These are phyloP conservation scores for Porpolomopsis calyptriformis DNA, from an alignment of 768 basidiomycete genomes.

Conservation along the genomic window DNA sequence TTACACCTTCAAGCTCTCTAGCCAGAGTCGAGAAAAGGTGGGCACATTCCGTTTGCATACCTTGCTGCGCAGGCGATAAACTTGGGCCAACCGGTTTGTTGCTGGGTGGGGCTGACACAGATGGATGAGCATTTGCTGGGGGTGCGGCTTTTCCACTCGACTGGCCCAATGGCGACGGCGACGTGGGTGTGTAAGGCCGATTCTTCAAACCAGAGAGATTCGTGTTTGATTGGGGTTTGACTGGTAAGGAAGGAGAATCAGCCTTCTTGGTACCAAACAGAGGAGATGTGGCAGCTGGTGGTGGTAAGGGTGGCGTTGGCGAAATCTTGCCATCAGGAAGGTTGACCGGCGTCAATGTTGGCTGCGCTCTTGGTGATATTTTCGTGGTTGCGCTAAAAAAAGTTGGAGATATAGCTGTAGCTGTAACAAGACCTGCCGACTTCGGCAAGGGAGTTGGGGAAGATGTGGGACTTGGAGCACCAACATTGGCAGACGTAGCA, in stretches of 20 bases:
- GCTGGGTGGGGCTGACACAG: conserved; percentile 8
- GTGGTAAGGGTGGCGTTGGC: neutral
- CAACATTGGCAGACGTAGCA: conserved; percentile 8
- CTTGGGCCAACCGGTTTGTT: neutral
- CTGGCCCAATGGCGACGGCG: neutral
- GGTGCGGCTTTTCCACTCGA: neutral
- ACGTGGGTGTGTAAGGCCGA: neutral
- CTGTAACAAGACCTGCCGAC: neutral
- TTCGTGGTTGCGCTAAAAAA: conserved; percentile 3
- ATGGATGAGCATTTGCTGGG: neutral
- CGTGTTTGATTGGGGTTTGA: neutral
- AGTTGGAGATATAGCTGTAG: neutral
- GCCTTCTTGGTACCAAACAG: neutral
- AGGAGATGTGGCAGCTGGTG: neutral
- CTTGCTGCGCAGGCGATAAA: conserved; percentile 35
- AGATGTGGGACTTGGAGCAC: conserved; percentile 8
- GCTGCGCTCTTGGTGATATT: neutral
- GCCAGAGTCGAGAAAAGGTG: conserved; percentile 35
- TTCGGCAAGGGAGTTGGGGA: conserved; percentile 4
- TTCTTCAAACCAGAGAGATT: neutral
- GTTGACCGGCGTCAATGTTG: neutral
- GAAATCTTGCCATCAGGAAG: neutral
- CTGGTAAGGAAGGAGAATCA: neutral
- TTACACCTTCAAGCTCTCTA: conserved; percentile 50
- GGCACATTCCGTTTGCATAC: conserved; percentile 59